These are phyloP conservation scores for Heracleum sosnowskyi DNA, from an alignment of 129 eudicot species.

Conservation along the genomic window DNA sequence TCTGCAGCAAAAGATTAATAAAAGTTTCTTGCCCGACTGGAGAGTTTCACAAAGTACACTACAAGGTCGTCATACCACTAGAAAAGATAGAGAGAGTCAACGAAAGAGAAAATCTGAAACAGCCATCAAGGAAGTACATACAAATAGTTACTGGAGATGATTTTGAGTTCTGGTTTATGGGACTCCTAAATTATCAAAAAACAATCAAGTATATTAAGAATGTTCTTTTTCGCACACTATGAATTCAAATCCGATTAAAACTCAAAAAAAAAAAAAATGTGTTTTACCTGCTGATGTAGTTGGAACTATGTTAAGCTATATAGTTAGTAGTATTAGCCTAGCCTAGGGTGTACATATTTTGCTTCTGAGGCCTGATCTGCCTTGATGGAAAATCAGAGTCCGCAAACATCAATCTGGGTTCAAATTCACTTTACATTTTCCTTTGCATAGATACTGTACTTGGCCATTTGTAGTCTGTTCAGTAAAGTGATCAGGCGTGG, in stretches of 20 bases:
- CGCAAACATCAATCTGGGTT: not conserved
- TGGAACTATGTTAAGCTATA: not conserved
- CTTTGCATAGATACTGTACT: not conserved
- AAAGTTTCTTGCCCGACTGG: slow-evolving; percentile 10
- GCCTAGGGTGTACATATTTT: not conserved
- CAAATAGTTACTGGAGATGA: slow-evolving; percentile 13
- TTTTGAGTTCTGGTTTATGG: slow-evolving; percentile 28
- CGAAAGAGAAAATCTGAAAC: not conserved
- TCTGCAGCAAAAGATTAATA: slow-evolving; percentile 12
- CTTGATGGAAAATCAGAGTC: not conserved
- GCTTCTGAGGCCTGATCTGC: not conserved
- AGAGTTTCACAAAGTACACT: not conserved
- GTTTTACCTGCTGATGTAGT: not conserved
- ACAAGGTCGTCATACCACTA: slow-evolving; percentile 15
- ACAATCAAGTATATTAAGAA: slow-evolving; percentile 4
- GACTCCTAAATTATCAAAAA: slow-evolving; percentile 7
- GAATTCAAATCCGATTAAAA: not conserved
- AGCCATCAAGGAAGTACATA: slow-evolving; percentile 13
- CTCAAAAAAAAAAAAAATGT: not conserved
- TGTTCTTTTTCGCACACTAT: not conserved
- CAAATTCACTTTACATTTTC: not conserved
- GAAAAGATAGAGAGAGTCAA: slow-evolving; percentile 5
- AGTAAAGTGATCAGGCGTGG: not conserved
- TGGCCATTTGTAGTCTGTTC: not conserved
- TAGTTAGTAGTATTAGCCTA: not conserved